Conservation (phyloP, 345 rosid genomes). For the Linum lewisii region DNA sequence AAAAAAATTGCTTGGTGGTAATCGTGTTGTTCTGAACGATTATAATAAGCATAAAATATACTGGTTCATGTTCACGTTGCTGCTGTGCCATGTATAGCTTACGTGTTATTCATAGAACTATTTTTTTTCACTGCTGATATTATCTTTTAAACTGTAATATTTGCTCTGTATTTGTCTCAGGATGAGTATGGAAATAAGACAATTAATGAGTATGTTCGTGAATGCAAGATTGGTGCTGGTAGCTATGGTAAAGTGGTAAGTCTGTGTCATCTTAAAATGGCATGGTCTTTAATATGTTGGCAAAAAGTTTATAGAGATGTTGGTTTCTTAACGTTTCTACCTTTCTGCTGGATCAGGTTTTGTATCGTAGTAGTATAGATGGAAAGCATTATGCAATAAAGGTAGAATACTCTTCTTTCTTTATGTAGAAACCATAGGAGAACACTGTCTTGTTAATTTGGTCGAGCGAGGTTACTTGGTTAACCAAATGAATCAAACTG, state of each 20-base stretch:
- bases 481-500: background rate
- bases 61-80: background rate
- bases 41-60: background rate
- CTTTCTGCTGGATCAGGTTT: conserved; percentile 42
- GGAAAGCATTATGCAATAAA: conserved; percentile 87
- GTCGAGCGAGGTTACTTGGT: too few relatives aligned
- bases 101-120: background rate
- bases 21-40: background rate
- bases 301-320: background rate
- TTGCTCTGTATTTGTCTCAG: conserved; percentile 31
- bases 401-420: conserved; percentile 33
- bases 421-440: background rate
- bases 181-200: conserved; percentile 88
- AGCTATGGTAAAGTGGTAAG: conserved; percentile 99
- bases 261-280: conserved; percentile 4
- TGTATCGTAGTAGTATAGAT: conserved; percentile 65
- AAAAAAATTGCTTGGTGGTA: background rate
- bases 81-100: background rate
- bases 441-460: background rate
- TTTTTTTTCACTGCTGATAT: conserved; percentile 2
- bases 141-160: background rate
- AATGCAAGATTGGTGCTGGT: conserved; percentile 80
- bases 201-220: conserved; percentile 83
- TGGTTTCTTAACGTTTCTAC: conserved; percentile 11
- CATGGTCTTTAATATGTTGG: conserved; percentile 6